Conservation (phyloP, 805 yeast genomes). For the Yarrowia bubula region DNA sequence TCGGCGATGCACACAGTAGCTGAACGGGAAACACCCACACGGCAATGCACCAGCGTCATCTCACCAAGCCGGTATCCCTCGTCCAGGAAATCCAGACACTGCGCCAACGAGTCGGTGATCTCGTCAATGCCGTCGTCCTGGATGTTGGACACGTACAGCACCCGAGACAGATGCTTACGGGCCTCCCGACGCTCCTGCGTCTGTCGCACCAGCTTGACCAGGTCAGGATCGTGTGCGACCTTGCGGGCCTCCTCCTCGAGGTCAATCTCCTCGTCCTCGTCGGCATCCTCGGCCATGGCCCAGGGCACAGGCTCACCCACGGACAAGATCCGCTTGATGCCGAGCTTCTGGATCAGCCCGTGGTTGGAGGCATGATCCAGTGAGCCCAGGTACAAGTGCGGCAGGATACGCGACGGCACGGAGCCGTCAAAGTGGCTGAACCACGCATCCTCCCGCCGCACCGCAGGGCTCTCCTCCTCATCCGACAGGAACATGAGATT, state of each 20-base stretch:
- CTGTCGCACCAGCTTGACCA: constrained; percentile 10
- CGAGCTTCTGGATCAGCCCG: constrained; percentile 58
- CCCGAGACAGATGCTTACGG: constrained; percentile 43
- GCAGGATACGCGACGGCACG: constrained; percentile 77
- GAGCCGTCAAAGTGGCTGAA: constrained; percentile 52
- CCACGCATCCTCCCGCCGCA: constrained; percentile 32
- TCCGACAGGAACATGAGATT: constrained; percentile 11
- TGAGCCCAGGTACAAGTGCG: constrained; percentile 83
- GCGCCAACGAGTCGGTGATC: constrained; percentile 57
- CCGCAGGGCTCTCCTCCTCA: not conserved
- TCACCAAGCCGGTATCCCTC: constrained; percentile 47
- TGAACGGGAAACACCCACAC: constrained; percentile 92
- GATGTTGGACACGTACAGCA: constrained; percentile 65
- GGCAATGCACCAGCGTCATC: constrained; percentile 77
- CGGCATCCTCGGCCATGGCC: constrained; percentile 38
- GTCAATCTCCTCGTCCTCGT: constrained; percentile 19
- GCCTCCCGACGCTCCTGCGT: constrained; percentile 27
- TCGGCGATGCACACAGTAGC: constrained; percentile 96
- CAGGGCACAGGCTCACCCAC: constrained; percentile 81
- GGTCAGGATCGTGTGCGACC: constrained; percentile 12
- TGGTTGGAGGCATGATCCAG: constrained; percentile 75
- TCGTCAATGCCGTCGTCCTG: constrained; percentile 92
- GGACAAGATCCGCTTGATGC: constrained; percentile 71
- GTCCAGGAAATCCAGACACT: constrained; percentile 65
- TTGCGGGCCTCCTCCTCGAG: constrained; percentile 15